Base-by-base conservation (phyloP, 2,329 filamentous ascomycete genomes). In the Pseudocercospora fijiensis region DNA sequence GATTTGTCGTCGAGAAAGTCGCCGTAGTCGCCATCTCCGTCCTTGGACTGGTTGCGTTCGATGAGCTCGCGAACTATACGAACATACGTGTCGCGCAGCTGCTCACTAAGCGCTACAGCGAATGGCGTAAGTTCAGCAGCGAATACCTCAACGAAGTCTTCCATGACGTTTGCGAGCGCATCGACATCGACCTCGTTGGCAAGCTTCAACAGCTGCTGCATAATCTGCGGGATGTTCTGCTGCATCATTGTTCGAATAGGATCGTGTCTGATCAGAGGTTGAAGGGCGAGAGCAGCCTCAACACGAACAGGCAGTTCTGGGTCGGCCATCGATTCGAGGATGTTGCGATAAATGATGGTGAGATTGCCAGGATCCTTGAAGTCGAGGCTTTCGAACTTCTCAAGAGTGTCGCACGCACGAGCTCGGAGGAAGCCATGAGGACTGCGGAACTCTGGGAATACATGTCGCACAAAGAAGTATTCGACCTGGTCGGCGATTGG, bases 91-190 rank as follows among this genome's bases (percentile, higher is more conserved):
- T 99, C 95, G 49, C 94, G 89, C 55, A 99, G 83, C 78, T 99
- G 95, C 79, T 98, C 93, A 74, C 92, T 96, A 3, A 99, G 83
- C 4, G 95, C 95, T 30, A 99, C 94, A 10, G 95, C 95, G 73
- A 99, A 99, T 2, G 95, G 95, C 5, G 95, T 98, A 53, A 99
- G 85, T 76, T 99, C 95, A 2, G 92, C 86, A n/a, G 95, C 94
- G 75, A 99, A 99, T 2, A 98, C 93, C 78, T 99, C 95, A 52
- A 99, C 95, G 75, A 99, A 99, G 75, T 99, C 95, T 78, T 99
- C 95, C 95, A 99, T 99, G 43, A 99, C 95, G 74, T 98, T 98
- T 22, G 95, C 94, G 45, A 99, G 83, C 4, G 95, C 93, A 77
- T 99, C 95, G 55, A 99, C 94, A 75, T 99, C 95, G 63, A 96